These are phyloP conservation scores for Synchytrium microbalum DNA, from an alignment of 371 early-diverging fungal genomes.

Conservation along the genomic window DNA sequence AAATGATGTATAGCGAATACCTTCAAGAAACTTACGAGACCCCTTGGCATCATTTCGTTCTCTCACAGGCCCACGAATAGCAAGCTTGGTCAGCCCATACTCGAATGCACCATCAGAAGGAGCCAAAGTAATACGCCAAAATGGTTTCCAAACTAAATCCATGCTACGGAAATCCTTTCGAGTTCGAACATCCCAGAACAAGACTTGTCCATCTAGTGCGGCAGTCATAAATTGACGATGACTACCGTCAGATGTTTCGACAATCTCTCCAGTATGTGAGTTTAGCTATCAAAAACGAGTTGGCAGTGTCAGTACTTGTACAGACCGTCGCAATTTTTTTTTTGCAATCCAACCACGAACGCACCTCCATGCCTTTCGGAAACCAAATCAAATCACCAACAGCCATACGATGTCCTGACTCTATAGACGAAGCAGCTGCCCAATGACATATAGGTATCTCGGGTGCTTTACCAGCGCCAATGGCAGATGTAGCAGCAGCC, in stretches of 20 bases:
- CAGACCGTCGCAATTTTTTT: not conserved
- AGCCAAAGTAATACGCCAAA: constrained; percentile 20
- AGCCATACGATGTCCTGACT: constrained; percentile 36
- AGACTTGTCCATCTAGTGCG: constrained; percentile 44
- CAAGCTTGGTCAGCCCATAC: constrained; percentile 41
- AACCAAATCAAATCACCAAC: constrained; percentile 43
- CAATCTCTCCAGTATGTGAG: constrained; percentile 31
- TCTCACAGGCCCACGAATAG: constrained; percentile 17
- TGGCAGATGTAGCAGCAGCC: not conserved
- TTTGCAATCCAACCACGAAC: not conserved
- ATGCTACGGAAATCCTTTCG: constrained; percentile 41
- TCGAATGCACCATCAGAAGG: constrained; percentile 30
- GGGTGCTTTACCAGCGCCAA: constrained; percentile 13
- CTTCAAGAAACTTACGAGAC: constrained; percentile 1
- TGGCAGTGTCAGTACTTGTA: not conserved
- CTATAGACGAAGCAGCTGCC: constrained; percentile 43
- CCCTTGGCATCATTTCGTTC: constrained; percentile 2
- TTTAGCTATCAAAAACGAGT: constrained; percentile 12
- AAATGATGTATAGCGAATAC: constrained; percentile 4
- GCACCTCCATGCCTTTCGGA: constrained; percentile 34
- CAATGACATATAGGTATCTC: constrained; percentile 29
- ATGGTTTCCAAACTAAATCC: constrained; percentile 48
- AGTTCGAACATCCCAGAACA: constrained; percentile 45
- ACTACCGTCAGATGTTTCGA: constrained; percentile 32
- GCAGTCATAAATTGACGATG: constrained; percentile 41